Percentiles rank a stretch among this genome's conserved stretches.
These are phyloP conservation scores for Metschnikowia reukaufii DNA, from an alignment of 805 yeast genomes.

Conservation along the genomic window DNA sequence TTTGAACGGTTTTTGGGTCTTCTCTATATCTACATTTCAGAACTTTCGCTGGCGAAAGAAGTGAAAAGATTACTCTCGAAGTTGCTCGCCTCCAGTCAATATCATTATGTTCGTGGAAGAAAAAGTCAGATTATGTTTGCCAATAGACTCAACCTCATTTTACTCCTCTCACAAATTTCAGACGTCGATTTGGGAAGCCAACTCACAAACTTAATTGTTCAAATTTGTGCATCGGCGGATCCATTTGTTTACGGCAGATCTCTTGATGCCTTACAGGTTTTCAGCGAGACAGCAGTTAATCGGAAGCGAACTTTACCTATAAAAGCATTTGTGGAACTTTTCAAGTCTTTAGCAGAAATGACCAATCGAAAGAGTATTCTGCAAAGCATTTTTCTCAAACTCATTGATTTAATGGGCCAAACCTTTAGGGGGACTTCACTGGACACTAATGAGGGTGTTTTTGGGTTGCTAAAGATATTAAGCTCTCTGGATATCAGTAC, in stretches of 20 bases:
- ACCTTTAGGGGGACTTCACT: slow-evolving; percentile 7
- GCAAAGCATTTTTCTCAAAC: slow-evolving; percentile 8
- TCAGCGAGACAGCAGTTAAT: slow-evolving; percentile 19
- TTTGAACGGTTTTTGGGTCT: slow-evolving; percentile 40
- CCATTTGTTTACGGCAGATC: slow-evolving; percentile 24
- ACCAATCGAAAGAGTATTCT: background rate
- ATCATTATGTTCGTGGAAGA: slow-evolving; percentile 28
- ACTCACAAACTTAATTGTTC: slow-evolving; percentile 26
- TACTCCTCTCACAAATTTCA: slow-evolving; percentile 35
- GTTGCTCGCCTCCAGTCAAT: slow-evolving; percentile 39
- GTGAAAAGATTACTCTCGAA: slow-evolving; percentile 34
- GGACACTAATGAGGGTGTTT: slow-evolving; percentile 3
- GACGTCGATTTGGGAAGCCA: slow-evolving; percentile 33
- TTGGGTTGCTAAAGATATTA: slow-evolving; percentile 11
- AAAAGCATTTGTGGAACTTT: slow-evolving; percentile 20
- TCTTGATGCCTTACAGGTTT: slow-evolving; percentile 22
- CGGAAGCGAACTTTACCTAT: slow-evolving; percentile 21
- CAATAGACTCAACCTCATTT: slow-evolving; percentile 38
- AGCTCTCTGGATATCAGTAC: slow-evolving; percentile 4
- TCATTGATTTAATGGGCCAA: slow-evolving; percentile 8
- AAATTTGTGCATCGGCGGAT: slow-evolving; percentile 26
- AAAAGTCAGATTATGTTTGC: slow-evolving; percentile 32
- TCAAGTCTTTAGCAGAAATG: slow-evolving; percentile 12
- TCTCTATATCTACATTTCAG: slow-evolving; percentile 34
- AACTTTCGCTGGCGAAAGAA: slow-evolving; percentile 25